Evolutionary conservation across 2,329 filamentous ascomycete species (phyloP).

Genomic region (Elsinoe perseae): DNA sequence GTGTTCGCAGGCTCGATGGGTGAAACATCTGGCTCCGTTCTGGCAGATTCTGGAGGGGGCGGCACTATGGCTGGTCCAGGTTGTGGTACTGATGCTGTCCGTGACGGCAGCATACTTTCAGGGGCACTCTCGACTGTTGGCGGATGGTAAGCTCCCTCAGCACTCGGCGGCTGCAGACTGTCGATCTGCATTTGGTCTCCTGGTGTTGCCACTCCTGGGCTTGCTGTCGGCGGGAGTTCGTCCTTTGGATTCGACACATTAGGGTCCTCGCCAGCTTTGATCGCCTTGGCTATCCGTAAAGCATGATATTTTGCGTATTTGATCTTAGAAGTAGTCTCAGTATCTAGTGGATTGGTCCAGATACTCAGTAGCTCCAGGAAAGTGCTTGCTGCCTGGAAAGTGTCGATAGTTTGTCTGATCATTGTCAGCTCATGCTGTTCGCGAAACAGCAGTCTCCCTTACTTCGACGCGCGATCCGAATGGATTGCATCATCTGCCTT

Average conservation of each 20-base stretch:
- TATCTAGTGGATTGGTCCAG: slow-evolving; percentile 65
- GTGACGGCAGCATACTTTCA: slow-evolving; percentile 46
- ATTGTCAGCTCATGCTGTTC: neutral
- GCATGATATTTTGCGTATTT: slow-evolving; percentile 98
- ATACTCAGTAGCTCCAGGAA: slow-evolving; percentile 84
- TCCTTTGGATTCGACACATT: slow-evolving; percentile 81
- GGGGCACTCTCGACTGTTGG: slow-evolving; percentile 54
- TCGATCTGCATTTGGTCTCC: slow-evolving; percentile 8
- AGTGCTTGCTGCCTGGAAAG: slow-evolving; percentile 83
- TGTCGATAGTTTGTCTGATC: slow-evolving; percentile 77
- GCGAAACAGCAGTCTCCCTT: slow-evolving; percentile 22
- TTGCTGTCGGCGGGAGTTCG: slow-evolving; percentile 35
- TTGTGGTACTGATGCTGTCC: slow-evolving; percentile 23
- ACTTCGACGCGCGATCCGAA: slow-evolving; percentile 77
- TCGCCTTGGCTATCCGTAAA: slow-evolving; percentile 77
- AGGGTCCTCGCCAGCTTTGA: slow-evolving; percentile 84
- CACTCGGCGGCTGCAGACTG: neutral
- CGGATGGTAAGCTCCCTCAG: slow-evolving; percentile 30
- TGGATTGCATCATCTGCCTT: slow-evolving; percentile 75
- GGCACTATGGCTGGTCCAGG: slow-evolving; percentile 18
- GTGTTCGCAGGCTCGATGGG: slow-evolving; percentile 40
- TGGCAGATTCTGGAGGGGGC: slow-evolving; percentile 35
- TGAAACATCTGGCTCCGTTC: slow-evolving; percentile 44
- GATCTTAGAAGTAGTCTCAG: slow-evolving; percentile 74
- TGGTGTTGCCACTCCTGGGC: neutral